Base-by-base conservation (phyloP, 257 asterid species). In the Solanum stenotomum region DNA sequence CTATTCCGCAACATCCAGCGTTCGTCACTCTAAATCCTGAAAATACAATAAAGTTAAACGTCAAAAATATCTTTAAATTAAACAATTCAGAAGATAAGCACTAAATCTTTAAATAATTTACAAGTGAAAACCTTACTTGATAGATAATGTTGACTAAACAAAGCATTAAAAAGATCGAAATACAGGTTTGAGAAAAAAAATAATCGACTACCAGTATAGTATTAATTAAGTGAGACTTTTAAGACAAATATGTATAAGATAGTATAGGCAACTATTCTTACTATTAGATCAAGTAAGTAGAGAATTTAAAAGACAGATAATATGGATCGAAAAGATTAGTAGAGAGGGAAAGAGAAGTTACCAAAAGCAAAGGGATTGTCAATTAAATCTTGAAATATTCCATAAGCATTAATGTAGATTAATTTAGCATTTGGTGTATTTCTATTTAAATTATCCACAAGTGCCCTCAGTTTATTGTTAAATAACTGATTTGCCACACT, bases 1-100 rank as follows among this genome's bases (percentile, higher is more conserved):
- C 99, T 29, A 95, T 96, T 1, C 99, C 99, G 42, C 98, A 97
- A 18, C 99, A 97, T 42, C 98, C 98, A 0, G 94, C 94, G 13
- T 97, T 97, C 6, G 95, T 93, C 78, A 97, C 99, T 4, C 86
- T 90, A 46, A 97, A 95, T 52, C 98, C 99, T 96, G 82, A 81
- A 86, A 85, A 3, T 37, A 31, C 33, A 31, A 31, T 31, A 31
- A 31, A 31, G 33, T 31, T 31, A 31, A 31, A 31, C 3, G 3
- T 31, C 11, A 76, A 14, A 76, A 76, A 37, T 33, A 16, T 34
- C 13, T 20, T 72, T 33, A 33, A 33, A 33, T 33, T 33, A 33
- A 33, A 33, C 34, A 33, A 33, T 33, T 33, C 0, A 33, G 2
- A 33, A 33, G 34, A 33, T 33, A 33, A 33, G 5, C 33, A 31